Conservation (phyloP, 1,284 basidiomycete species). For the Wolfiporia cocos region DNA sequence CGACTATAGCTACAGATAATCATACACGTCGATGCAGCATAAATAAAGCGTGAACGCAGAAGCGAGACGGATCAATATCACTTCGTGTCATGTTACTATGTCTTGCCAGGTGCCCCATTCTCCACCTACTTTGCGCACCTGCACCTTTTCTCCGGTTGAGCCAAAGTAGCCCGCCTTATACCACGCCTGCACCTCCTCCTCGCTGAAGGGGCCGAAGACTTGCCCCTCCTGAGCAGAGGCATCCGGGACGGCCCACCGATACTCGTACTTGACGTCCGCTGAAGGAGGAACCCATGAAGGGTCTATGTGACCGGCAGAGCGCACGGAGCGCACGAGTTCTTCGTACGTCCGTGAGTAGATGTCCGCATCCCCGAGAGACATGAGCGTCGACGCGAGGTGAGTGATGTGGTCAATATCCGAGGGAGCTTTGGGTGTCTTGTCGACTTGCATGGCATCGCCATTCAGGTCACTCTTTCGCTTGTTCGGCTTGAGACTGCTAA, state of each 20-base stretch:
- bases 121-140: constrained; percentile 52
- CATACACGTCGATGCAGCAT: constrained; percentile 17
- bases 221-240: constrained; percentile 40
- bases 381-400: constrained; percentile 74
- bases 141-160: constrained; percentile 62
- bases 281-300: constrained; percentile 71
- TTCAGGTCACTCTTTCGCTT: constrained; percentile 28
- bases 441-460: constrained; percentile 39
- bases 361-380: constrained; percentile 78
- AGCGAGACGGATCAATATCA: too few relatives aligned
- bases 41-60: too few relatives aligned
- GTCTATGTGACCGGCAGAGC: constrained; percentile 63
- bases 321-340: constrained; percentile 69
- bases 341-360: constrained; percentile 83
- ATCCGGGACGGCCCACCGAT: constrained; percentile 63
- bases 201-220: constrained; percentile 70
- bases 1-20: constrained; percentile 23
- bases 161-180: constrained; percentile 75
- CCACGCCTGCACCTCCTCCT: constrained; percentile 74
- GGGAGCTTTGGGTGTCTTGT: constrained; percentile 31
- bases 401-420: constrained; percentile 74
- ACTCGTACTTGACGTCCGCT: constrained; percentile 71
- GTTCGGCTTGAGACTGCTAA: constrained; percentile 20
- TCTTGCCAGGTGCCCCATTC: constrained; percentile 74
- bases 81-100: constrained; percentile 35